Evolutionary conservation across 2,329 filamentous ascomycete genomes (phyloP).

Genomic region (Zopfia rhizophila): DNA sequence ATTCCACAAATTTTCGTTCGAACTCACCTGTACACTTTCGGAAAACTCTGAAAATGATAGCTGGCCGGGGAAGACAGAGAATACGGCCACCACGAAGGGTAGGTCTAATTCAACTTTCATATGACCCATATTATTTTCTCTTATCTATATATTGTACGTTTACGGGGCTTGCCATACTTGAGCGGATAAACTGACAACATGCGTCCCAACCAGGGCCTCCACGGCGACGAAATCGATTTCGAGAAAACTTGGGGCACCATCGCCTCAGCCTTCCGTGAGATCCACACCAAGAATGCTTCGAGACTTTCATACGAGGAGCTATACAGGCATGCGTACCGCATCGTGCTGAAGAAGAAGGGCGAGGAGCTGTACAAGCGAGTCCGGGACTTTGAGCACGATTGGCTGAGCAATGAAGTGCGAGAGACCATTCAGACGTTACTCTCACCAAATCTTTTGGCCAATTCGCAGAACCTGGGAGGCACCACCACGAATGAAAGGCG

Average conservation of each 20-base stretch:
- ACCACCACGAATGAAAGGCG: conserved; percentile 81
- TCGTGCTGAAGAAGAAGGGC: conserved; percentile 89
- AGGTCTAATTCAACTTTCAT: conserved; percentile 49
- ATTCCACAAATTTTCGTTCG: too few relatives aligned
- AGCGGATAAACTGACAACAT: conserved; percentile 17
- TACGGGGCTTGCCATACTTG: background rate
- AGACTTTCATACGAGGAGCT: conserved; percentile 93
- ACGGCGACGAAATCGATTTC: conserved; percentile 77
- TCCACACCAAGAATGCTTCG: conserved; percentile 92
- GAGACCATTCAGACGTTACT: conserved; percentile 76
- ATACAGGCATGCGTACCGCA: conserved; percentile 93
- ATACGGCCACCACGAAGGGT: conserved; percentile 76
- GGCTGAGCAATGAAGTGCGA: conserved; percentile 80
- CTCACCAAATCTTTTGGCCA: conserved; percentile 72
- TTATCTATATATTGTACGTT: background rate
- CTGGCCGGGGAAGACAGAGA: conserved; percentile 67
- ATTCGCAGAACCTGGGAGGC: conserved; percentile 55
- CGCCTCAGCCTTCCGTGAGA: conserved; percentile 80
- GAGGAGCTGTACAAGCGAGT: conserved; percentile 83
- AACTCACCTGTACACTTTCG: conserved; percentile 1
- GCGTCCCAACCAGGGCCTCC: conserved; percentile 61
- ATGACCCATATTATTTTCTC: background rate
- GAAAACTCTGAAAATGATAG: conserved; percentile 55
- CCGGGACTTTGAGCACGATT: conserved; percentile 80
- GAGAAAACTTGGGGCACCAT: conserved; percentile 86